Evolutionary conservation across 2,329 filamentous ascomycete species (phyloP), one percentile per base, ranked within the genome.

Genomic region (Fusarium hainanense): DNA sequence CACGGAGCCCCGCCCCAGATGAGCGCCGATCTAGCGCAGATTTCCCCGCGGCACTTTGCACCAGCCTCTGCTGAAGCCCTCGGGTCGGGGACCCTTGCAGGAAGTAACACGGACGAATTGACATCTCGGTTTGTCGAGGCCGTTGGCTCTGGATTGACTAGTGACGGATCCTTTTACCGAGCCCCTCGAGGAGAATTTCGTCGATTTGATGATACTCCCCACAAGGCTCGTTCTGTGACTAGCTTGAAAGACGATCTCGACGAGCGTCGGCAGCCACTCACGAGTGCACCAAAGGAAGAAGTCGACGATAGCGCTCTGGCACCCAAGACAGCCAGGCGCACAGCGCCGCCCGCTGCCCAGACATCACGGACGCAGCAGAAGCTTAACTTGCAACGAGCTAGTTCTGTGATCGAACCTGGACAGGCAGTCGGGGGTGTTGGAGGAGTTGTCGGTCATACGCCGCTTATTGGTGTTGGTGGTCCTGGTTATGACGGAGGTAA

Each of bases 341-440:
- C 70, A 68, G 82, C 73, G 20, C 79, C 80, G 3, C 80, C 81
- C 2, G 78, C 83, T 1, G 84, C 85, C 2, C 85, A 88, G 63
- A 85, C 87, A 69, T 92, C 89, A 56, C 85, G 91, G 16, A 92
- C 90, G 2, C 90, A 93, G 78, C 90, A 93, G 77, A 93, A 93
- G 74, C 82, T 93, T 16, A 90, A 92, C 79, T 84, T 93, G 3
- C 90, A 93, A 75, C 87, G 91, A 40, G 91, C 90, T 30, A 92
- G 90, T 75, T 92, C 90, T 6, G 88, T 87, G 69, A 90, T 93
- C 49, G 91, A 93, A 71, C 88, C 89, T 1, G 81, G 86, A 30
- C 87, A 89, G 80, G 65, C 75, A 7, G 76, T 79, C 1, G 59
- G 75, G 2, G 77, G 75, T 20, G 75, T 77, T 27, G 76, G 75